Evolutionary conservation across 495 filamentous ascomycete genomes (phyloP).

Genomic region (Tuber microsphaerosporum): DNA sequence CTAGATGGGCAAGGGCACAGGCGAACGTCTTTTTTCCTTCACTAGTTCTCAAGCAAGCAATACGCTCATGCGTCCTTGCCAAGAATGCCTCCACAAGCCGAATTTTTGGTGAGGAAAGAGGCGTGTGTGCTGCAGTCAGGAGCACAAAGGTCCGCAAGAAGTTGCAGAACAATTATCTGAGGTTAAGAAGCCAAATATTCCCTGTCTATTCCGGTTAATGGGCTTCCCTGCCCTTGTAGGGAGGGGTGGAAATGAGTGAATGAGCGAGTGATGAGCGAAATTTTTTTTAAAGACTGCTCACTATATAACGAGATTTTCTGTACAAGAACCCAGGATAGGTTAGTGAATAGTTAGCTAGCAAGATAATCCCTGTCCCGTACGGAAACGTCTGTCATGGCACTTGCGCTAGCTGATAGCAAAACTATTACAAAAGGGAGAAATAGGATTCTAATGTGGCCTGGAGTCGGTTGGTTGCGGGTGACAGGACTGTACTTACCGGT

Average conservation of each 20-base stretch:
- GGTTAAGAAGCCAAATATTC: neutral
- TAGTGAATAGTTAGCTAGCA: neutral
- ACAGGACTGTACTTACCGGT: neutral
- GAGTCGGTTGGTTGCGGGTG: neutral
- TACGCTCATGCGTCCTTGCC: neutral
- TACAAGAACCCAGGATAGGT: neutral
- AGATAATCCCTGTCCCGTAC: neutral
- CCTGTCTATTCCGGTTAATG: neutral
- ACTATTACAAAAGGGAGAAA: neutral
- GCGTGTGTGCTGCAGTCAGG: no score
- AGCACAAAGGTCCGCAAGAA: neutral
- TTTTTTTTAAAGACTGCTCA: neutral
- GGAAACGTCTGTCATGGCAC: neutral
- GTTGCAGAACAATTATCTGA: neutral
- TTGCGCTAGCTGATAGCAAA: neutral
- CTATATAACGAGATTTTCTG: neutral
- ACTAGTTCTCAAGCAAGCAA: neutral
- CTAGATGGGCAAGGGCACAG: neutral
- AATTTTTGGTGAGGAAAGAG: neutral
- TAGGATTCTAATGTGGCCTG: neutral
- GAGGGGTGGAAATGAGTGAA: neutral
- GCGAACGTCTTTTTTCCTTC: neutral
- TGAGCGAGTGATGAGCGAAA: neutral
- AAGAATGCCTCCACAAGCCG: neutral
- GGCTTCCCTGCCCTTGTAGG: neutral